Base-by-base conservation (phyloP, 495 filamentous ascomycete species). In the Cetradonia linearis region DNA sequence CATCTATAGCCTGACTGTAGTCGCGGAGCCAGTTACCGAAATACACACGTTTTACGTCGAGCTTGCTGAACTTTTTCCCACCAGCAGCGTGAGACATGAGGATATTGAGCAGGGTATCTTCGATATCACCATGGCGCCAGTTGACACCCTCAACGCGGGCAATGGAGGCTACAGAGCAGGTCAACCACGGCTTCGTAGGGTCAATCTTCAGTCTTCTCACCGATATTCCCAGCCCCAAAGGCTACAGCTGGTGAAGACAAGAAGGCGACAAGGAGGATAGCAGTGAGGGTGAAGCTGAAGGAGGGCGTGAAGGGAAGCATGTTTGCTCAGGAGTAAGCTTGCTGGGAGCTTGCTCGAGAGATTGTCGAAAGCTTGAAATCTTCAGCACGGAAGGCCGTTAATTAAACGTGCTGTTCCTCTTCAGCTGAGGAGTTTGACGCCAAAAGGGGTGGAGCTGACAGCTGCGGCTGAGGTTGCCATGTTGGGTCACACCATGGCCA, bases 11-110 rank as follows among this genome's bases (percentile, higher is more conserved):
- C 57, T 77, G 75, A 55, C 75, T 77, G 69, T 90, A 91, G 70
- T 90, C 87, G 64, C 90, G 81, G 25, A 94, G 78, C 91, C 91
- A 96, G 74, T 94, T 95, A 31, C 91, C 91, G 74, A 96, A 95
- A 66, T 86, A 83, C 34, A 90, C 86, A 38, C 89, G 83, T 61
- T 89, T 87, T 61, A 95, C 86, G 72, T 86, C 87, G 65, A 95
- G 79, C 73, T 91, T 91, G 74, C 81, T 79, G 70, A 96, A 96
- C 65, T 89, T 92, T 76, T 87, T 86, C 65, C 87, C 87, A 61
- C 88, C 87, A 42, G 85, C 83, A 58, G 81, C 82, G 55, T 80
- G 78, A n/a, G 89, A 84, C 78, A 93, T 85, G 58, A 85, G 68
- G 31, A 95, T 73, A 50, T 75, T 81, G 59, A 95, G 81, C 23